phyloP scores from a whole-genome alignment of 108 stramenopile species.

The Cylindrotheca closterium region DNA sequence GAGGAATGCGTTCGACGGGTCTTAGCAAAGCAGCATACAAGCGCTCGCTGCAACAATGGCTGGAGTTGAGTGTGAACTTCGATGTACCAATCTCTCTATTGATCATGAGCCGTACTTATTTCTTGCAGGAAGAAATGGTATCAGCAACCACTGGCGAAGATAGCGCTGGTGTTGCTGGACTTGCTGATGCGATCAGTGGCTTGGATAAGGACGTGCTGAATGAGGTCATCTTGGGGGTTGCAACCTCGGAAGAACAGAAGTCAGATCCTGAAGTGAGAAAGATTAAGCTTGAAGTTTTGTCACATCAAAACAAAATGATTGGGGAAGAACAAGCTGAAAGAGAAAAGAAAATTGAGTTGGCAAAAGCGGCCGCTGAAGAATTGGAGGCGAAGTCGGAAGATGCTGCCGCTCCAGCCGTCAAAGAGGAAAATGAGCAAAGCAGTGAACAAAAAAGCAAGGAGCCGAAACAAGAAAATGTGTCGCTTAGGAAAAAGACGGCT shows the following conservation, averaged over 20 bases:
- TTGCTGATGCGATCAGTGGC: slow-evolving; percentile 91
- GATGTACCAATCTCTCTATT: slow-evolving; percentile 94
- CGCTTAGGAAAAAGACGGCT: neutral
- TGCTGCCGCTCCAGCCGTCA: slow-evolving; percentile 11
- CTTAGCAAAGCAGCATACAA: slow-evolving; percentile 90
- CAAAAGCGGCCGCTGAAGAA: neutral
- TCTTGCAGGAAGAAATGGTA: slow-evolving; percentile 74
- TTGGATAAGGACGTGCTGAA: slow-evolving; percentile 94
- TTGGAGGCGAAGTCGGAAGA: slow-evolving; percentile 25
- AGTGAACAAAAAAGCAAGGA: slow-evolving; percentile 1
- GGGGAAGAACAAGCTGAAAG: slow-evolving; percentile 68
- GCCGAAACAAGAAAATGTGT: neutral
- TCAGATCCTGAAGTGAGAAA: slow-evolving; percentile 71
- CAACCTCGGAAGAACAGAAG: slow-evolving; percentile 79
- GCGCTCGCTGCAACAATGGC: slow-evolving; percentile 89
- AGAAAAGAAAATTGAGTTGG: slow-evolving; percentile 57
- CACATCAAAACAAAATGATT: slow-evolving; percentile 81
- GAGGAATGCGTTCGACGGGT: slow-evolving; percentile 97
- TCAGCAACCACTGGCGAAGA: slow-evolving; percentile 25
- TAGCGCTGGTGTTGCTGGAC: slow-evolving; percentile 62
- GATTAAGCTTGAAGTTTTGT: slow-evolving; percentile 77
- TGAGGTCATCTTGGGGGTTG: slow-evolving; percentile 93
- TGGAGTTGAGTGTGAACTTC: slow-evolving; percentile 94
- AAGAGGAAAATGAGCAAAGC: neutral
- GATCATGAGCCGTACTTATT: slow-evolving; percentile 96